Conservation (phyloP, 176 grass and related monocot genomes). For the Triticum dicoccoides region DNA sequence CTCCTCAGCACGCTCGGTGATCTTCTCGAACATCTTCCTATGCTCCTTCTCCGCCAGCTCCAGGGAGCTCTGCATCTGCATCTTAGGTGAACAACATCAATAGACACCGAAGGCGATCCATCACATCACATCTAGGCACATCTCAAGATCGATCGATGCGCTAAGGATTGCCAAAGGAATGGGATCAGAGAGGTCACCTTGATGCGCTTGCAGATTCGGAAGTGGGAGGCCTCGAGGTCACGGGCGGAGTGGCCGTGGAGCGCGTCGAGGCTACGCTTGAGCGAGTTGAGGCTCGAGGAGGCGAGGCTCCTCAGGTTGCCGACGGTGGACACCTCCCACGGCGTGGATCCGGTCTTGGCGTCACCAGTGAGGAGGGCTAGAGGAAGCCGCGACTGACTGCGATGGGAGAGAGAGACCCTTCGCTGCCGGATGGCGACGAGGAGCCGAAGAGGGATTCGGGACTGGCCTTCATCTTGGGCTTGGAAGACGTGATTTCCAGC, state of each 20-base stretch:
- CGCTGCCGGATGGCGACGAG: constrained; percentile 16
- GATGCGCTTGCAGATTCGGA: constrained; percentile 57
- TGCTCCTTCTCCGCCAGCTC: constrained; percentile 50
- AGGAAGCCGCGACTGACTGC: constrained; percentile 29
- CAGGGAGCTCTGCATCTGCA: constrained; percentile 52
- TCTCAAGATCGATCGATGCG: neutral
- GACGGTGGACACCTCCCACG: constrained; percentile 10
- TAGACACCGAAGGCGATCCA: neutral
- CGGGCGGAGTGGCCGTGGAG: constrained; percentile 34
- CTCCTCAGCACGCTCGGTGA: constrained; percentile 19
- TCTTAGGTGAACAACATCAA: constrained; percentile 37
- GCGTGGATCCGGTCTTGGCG: neutral
- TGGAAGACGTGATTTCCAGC: constrained; percentile 16
- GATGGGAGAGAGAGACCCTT: neutral
- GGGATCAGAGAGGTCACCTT: constrained; percentile 29
- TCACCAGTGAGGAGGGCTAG: constrained; percentile 7
- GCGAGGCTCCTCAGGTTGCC: constrained; percentile 40
- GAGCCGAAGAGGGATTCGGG: constrained; percentile 21
- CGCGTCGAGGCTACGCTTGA: constrained; percentile 39
- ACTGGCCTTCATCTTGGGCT: constrained; percentile 7
- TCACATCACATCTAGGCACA: neutral
- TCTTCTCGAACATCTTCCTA: constrained; percentile 41
- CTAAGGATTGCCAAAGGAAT: no score
- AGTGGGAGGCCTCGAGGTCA: constrained; percentile 41
- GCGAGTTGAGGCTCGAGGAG: constrained; percentile 37